Evolutionary conservation across 2,329 filamentous ascomycete genomes (phyloP).

Genomic region (Dactylellina haptotyla): DNA sequence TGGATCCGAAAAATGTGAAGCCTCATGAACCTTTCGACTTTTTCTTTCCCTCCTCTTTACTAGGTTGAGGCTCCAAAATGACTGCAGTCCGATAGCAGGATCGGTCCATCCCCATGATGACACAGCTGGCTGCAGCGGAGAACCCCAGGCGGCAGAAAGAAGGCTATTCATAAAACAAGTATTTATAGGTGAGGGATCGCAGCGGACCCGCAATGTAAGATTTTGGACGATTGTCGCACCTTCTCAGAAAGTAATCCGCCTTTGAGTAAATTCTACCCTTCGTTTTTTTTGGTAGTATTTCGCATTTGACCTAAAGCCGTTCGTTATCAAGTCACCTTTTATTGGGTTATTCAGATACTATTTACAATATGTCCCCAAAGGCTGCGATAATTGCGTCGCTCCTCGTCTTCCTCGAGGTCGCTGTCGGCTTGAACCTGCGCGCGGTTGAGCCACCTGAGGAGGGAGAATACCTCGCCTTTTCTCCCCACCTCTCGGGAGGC

Average conservation of each 20-base stretch:
- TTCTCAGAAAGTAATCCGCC: not conserved
- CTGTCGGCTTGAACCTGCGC: constrained; percentile 3
- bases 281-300: constrained; percentile 1
- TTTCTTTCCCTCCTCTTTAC: not conserved
- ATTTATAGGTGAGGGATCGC: not conserved
- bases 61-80: constrained; percentile 16
- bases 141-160: too few relatives aligned
- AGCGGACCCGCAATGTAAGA: not conserved
- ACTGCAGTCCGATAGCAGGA: too few relatives aligned
- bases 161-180: not conserved
- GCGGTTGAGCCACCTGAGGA: not conserved
- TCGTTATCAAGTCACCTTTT: too few relatives aligned
- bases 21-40: not conserved
- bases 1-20: constrained; percentile 23
- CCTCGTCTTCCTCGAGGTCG: constrained; percentile 10
- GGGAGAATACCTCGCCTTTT: not conserved
- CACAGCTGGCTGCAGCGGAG: too few relatives aligned
- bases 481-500: not conserved
- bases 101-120: too few relatives aligned
- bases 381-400: not conserved
- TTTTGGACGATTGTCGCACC: not conserved
- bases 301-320: not conserved
- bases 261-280: not conserved
- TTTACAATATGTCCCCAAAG: not conserved
- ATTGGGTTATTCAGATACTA: too few relatives aligned